A percentile compares a stretch with the other conserved stretches of the same genome.
phyloP scores from a whole-genome alignment of 1,139 yeast species.

The Suzukiozyma palmioleophila region DNA sequence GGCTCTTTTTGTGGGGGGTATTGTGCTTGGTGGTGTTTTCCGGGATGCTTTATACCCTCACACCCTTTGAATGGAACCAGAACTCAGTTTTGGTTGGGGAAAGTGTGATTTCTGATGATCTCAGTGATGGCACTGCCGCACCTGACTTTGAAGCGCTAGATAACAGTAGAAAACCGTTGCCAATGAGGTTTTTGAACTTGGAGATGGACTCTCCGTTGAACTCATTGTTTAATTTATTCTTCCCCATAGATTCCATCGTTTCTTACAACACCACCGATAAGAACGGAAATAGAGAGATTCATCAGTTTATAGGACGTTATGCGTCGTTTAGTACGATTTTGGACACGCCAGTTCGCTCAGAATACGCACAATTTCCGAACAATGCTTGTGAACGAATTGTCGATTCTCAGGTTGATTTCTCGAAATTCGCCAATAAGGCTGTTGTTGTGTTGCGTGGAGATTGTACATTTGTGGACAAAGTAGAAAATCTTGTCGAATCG shows the following conservation, averaged over 20 bases:
- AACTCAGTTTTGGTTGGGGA: no score
- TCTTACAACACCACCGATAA: conserved; percentile 23
- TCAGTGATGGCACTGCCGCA: no score
- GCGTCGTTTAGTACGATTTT: conserved; percentile 42
- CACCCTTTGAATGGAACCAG: neutral
- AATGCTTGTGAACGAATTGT: conserved; percentile 25
- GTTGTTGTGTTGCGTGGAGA: conserved; percentile 37
- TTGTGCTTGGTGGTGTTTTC: conserved; percentile 1
- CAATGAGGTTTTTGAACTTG: conserved; percentile 5
- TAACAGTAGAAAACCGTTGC: neutral
- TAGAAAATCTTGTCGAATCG: conserved; percentile 26
- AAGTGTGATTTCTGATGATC: no score
- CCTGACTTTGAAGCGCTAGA: no score
- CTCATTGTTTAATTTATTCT: conserved; percentile 36
- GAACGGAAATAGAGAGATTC: conserved; percentile 13
- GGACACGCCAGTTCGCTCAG: conserved; percentile 18
- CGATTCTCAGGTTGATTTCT: conserved; percentile 5
- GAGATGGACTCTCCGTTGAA: conserved; percentile 36
- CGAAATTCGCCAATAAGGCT: conserved; percentile 17
- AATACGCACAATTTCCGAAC: conserved; percentile 23
- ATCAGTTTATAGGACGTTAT: conserved; percentile 32
- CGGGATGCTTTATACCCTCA: neutral
- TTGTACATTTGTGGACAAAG: conserved; percentile 42
- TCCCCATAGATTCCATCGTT: conserved; percentile 39
- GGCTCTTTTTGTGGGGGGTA: neutral